Base-by-base conservation (phyloP, 1,284 basidiomycete genomes). In the Rhodofomes roseus region DNA sequence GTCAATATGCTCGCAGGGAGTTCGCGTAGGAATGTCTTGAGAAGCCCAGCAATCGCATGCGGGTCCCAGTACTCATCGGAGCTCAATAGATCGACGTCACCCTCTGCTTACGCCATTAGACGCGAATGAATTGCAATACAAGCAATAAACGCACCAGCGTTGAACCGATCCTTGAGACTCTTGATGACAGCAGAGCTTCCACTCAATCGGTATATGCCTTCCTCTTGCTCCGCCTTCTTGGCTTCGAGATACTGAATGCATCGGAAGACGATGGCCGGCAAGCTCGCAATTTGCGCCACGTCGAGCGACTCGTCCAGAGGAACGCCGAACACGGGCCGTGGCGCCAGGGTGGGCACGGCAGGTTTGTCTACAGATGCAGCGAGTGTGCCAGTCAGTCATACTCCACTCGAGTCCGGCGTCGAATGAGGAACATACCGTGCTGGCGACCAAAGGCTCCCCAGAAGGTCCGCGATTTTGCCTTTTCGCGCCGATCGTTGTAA, bases 151-250 rank as follows among this genome's bases (percentile, higher is more conserved):
- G 65, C 68, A 92, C 92, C 91, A 63, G 80, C 73, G 73, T 98
- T 97, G 78, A 98, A 99, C 60, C 89, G 84, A 70, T 98, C 96
- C 70, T 92, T 95, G 60, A 99, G 79, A 50, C 81, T 86, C 79
- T 98, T 98, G 79, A 98, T 96, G 56, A 96, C 94, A 29, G 94
- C 93, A 60, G 92, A 92, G 68, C 91, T 94, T 8, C 95, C 95
- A 67, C 91, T 95, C 57, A 99, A 78, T 56, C 96, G 87, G 76
- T 99, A 99, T 65, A 99, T 97, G 39, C 96, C 96, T 76, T 99
- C 96, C 71, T 99, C 96, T 68, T 92, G 86, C 65, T 97, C 92
- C 11, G 96, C 96, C 69, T 93, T 85, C 74, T 94, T 94, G 36
- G 87, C 84, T 77, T 96, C 93, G 58, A 96, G 77, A 74, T 93